phyloP scores from a whole-genome alignment of 225 moss, liverwort and hornwort species.

The Physcomitrellopsis africana region DNA sequence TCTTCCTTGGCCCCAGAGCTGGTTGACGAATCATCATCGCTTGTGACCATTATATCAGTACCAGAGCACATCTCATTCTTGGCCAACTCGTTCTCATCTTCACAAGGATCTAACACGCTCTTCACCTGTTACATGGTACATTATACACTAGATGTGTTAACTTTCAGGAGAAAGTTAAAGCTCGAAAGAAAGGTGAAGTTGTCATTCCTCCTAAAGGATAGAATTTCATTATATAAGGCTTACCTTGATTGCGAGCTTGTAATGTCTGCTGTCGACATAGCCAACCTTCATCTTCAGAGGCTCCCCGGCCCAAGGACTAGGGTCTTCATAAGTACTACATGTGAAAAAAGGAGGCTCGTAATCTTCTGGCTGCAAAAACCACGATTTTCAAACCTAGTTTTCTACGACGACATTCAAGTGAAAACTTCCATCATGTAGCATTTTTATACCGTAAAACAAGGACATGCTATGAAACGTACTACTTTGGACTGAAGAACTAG shows the following conservation, averaged over 20 bases:
- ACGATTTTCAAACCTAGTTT: background rate
- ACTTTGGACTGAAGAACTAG: background rate
- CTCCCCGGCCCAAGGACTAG: conserved; percentile 44
- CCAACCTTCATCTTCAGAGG: conserved; percentile 63
- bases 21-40: conserved; percentile 34
- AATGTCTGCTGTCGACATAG: conserved; percentile 54
- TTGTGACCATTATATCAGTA: conserved; percentile 26
- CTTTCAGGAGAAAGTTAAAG: background rate
- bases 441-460: background rate
- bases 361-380: conserved; percentile 45
- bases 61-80: conserved; percentile 22
- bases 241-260: conserved; percentile 59
- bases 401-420: background rate
- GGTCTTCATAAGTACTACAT: conserved; percentile 50
- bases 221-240: background rate
- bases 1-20: conserved; percentile 24
- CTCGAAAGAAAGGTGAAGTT: background rate
- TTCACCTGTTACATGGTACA: conserved; percentile 41
- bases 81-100: conserved; percentile 39
- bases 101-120: conserved; percentile 58
- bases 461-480: background rate
- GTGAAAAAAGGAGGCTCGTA: conserved; percentile 67
- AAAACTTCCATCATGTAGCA: conserved; percentile 3
- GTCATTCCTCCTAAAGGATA: background rate
- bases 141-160: background rate